These are phyloP conservation scores for Cyberlindnera saturnus DNA, from an alignment of 805 yeast species.

Conservation along the genomic window DNA sequence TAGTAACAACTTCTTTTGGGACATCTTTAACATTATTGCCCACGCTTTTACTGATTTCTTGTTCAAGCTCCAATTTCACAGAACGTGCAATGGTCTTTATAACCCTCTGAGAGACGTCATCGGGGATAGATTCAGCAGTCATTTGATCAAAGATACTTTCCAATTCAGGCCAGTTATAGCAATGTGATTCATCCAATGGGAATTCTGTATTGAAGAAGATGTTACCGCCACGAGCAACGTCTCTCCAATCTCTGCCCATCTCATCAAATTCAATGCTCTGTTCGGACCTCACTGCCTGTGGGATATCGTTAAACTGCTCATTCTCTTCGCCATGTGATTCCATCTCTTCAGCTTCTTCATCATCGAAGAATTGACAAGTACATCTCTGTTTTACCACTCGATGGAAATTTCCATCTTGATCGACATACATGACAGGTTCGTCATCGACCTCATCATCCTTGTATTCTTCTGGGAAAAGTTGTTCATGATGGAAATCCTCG, in stretches of 20 bases:
- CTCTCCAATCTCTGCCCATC: slow-evolving; percentile 67
- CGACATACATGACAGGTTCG: slow-evolving; percentile 20
- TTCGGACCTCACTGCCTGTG: slow-evolving; percentile 32
- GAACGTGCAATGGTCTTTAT: slow-evolving; percentile 49
- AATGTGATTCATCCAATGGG: slow-evolving; percentile 8
- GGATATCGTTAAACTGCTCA: slow-evolving; percentile 12
- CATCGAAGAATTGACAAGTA: slow-evolving; percentile 21
- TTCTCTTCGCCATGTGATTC: slow-evolving; percentile 6
- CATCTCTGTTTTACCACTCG: slow-evolving; percentile 20
- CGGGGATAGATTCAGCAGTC: slow-evolving; percentile 22
- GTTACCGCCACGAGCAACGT: slow-evolving; percentile 58
- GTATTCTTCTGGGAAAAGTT: slow-evolving; percentile 17
- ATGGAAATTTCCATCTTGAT: slow-evolving; percentile 23
- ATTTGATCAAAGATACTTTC: slow-evolving; percentile 20
- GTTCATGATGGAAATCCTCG: slow-evolving; percentile 33
- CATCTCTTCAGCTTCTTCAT: slow-evolving; percentile 12
- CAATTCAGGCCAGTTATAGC: slow-evolving; percentile 22
- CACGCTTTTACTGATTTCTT: slow-evolving; percentile 23
- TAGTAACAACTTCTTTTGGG: slow-evolving; percentile 31
- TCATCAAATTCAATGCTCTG: slow-evolving; percentile 45
- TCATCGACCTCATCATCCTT: slow-evolving; percentile 29
- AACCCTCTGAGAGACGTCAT: slow-evolving; percentile 32
- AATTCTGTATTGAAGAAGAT: slow-evolving; percentile 24
- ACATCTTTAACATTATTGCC: slow-evolving; percentile 19
- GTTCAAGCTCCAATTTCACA: slow-evolving; percentile 37